Base-by-base conservation (phyloP, 2,329 filamentous ascomycete species). In the Amauroascus verrucosus region DNA sequence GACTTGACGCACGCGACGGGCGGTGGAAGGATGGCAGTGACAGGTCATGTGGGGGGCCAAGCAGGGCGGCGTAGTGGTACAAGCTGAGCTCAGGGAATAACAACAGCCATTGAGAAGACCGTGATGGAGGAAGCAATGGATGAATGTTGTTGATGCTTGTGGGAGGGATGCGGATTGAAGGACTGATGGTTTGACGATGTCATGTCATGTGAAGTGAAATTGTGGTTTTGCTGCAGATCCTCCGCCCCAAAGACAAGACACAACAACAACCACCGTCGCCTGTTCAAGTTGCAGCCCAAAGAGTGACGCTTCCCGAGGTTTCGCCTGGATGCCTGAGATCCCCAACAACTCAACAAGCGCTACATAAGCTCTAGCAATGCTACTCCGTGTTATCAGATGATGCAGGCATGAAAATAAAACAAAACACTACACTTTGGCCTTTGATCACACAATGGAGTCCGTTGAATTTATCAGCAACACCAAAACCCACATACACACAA, bases 1-100 rank as follows among this genome's bases (percentile, higher is more conserved):
- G 40, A 11, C 16, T 43, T 18, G 44, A 43, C 22, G 51, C 51
- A 53, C 51, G 51, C 51, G 51, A 53, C 51, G 51, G 51, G 33
- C 38, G 48, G 48, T 51, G 48, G 38, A 44, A 13, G 51, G 13
- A 16, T n/a, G n/a, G n/a, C n/a, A n/a, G n/a, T n/a, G n/a, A n/a
- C n/a, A 35, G 37, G 46, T 43, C 35, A 38, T 44, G 52, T 49
- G 52, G 46, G 46, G 38, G 52, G 28, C 24, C 1, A 37, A 35
- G 30, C 30, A 49, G 37, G 38, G 14, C 16, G 37, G 37, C 16
- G 24, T 32, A 20, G 35, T 40, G n/a, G 37, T 30, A 38, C 32
- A 28, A 26, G 26, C 20, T 32, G 22, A 37, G 16, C 30, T 22
- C 28, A 35, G 18, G 13, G 28, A 22, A 24, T 13, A 8, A 13